A percentile compares a stretch with the other conserved stretches of the same genome.
Conservation (phyloP, 768 basidiomycete genomes). For the Crucibulum laeve region DNA sequence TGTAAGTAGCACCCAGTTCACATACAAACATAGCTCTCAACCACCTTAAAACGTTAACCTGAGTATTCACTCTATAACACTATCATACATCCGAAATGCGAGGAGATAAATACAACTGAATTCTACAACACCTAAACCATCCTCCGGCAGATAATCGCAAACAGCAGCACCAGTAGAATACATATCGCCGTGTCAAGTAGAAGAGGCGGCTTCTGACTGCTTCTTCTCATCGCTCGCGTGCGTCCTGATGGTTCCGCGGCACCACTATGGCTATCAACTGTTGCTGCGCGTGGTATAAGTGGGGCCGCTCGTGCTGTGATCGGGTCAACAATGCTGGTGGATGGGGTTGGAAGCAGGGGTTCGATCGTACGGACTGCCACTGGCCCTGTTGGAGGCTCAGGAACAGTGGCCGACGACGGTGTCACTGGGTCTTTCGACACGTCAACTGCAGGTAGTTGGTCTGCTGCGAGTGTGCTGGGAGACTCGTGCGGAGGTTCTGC, state of each 20-base stretch:
- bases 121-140: constrained; percentile 31
- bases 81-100: constrained; percentile 1
- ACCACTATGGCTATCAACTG: neutral
- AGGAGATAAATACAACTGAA: neutral
- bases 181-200: constrained; percentile 73
- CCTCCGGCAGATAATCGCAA: constrained; percentile 65
- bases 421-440: neutral
- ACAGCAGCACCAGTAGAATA: constrained; percentile 62
- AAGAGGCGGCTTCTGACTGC: constrained; percentile 46
- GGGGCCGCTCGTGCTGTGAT: too few relatives aligned
- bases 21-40: too few relatives aligned
- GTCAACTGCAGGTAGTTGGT: neutral
- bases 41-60: too few relatives aligned
- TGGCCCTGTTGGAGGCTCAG: neutral
- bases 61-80: neutral
- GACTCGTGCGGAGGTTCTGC: neutral
- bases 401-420: too few relatives aligned
- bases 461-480: too few relatives aligned
- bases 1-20: too few relatives aligned
- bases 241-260: neutral
- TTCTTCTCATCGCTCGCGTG: constrained; percentile 3
- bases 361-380: neutral
- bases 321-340: neutral
- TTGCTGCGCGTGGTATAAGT: too few relatives aligned
- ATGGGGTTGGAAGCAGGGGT: neutral